Base-by-base conservation (phyloP, 1,284 basidiomycete species). In the Moesziomyces globuligerus region DNA sequence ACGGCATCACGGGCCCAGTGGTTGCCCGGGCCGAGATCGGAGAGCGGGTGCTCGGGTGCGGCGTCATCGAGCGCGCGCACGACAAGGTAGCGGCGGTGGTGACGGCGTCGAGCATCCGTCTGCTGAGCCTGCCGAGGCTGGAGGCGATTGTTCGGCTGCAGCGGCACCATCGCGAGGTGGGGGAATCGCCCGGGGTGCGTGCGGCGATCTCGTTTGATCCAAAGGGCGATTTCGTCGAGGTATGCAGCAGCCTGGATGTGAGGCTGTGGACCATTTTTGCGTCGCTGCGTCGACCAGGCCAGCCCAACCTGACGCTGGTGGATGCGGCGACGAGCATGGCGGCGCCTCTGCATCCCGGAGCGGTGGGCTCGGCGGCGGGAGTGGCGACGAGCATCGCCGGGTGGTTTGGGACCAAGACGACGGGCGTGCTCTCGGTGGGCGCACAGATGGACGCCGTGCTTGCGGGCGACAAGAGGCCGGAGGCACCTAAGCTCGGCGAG, bases 261-360 rank as follows among this genome's bases (percentile, higher is more conserved):
- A 69, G 75, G 6, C 38, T 80, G 7, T 81, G 78, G 78, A 74
- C 78, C 10, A 58, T 66, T 25, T 75, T 80, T 53, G 76, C 61
- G 1, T 60, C 69, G 15, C 52, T 68, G 28, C 71, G 69, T 9
- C 58, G 79, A 25, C 69, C 73, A 9, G 72, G 74, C 20, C 52
- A 55, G 44, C 78, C 78, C 13, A 55, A 47, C n/a, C 48, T 78
- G 38, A 69, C 60, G 13, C 53, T 80, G 2, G 72, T 41, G 43
- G 48, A 68, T 25, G 61, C 48, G 18, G 25, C 48, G 1, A 9
- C 26, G 36, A 37, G 62, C 13, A 54, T 49, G 7, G 36, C 64
- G 24, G 66, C 76, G 71, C 76, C 76, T 3, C 38, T 71, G 11
- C 68, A 74, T 40, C 78, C 78, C 6, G 68, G 76, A 8, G 72